These are phyloP conservation scores for Colletotrichum somersetense DNA, from an alignment of 2,329 filamentous ascomycete genomes.

Conservation along the genomic window DNA sequence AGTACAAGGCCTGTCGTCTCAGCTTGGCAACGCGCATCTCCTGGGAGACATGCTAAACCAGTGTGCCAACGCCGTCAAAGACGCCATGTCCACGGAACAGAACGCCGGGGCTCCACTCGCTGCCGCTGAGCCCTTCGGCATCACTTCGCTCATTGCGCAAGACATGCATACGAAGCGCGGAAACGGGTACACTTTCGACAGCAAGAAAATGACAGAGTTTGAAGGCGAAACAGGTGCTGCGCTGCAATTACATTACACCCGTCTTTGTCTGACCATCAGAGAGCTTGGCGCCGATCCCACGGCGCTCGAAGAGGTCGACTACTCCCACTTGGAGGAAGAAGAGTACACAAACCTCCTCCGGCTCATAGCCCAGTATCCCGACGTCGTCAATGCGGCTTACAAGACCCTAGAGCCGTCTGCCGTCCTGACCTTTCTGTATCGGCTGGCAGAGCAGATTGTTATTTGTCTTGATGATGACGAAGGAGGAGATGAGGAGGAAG, in stretches of 20 bases:
- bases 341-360: conserved; percentile 71
- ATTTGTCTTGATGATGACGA: conserved; percentile 33
- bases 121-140: conserved; percentile 75
- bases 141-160: conserved; percentile 76
- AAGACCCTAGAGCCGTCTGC: conserved; percentile 77
- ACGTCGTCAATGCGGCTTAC: conserved; percentile 72
- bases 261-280: conserved; percentile 62
- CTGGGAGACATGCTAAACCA: conserved; percentile 68
- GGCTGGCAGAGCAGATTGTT: conserved; percentile 25
- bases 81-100: conserved; percentile 81
- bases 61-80: conserved; percentile 56
- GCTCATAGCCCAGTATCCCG: conserved; percentile 73
- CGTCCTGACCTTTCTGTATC: conserved; percentile 70
- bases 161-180: conserved; percentile 47
- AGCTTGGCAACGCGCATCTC: conserved; percentile 64
- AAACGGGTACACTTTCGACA: conserved; percentile 44
- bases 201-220: conserved; percentile 75
- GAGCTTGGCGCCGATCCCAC: conserved; percentile 39
- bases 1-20: conserved; percentile 58
- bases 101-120: conserved; percentile 69
- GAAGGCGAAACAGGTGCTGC: conserved; percentile 81
- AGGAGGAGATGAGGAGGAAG: conserved; percentile 7
- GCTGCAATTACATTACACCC: conserved; percentile 77
- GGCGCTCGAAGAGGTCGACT: conserved; percentile 36
- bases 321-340: conserved; percentile 48